These are phyloP conservation scores for Fusarium clavum DNA, from an alignment of 2,329 filamentous ascomycete genomes.

Conservation along the genomic window DNA sequence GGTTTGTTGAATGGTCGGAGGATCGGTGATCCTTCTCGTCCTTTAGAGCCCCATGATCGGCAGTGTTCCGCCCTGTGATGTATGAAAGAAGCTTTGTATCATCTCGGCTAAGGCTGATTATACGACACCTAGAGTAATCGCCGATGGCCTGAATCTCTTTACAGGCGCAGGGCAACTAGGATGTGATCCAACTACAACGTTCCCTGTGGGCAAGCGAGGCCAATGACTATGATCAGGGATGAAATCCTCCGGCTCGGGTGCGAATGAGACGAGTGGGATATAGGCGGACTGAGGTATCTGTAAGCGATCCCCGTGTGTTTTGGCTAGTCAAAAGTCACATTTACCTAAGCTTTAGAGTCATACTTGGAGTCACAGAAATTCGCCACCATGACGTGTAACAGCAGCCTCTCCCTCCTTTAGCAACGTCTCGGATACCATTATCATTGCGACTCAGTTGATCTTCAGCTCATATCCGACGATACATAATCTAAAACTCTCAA, in stretches of 20 bases:
- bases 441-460: too few species aligned
- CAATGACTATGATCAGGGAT: not conserved
- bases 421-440: too few species aligned
- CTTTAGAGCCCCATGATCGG: not conserved
- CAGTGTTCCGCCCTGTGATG: not conserved
- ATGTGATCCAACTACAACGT: too few species aligned
- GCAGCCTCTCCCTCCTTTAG: accelerated
- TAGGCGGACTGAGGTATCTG: not conserved
- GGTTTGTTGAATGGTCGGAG: not conserved
- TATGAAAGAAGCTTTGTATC: not conserved
- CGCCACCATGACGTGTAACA: not conserved
- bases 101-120: not conserved
- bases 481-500: accelerated
- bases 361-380: not conserved
- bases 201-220: too few species aligned
- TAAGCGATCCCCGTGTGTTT: accelerated
- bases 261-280: accelerated
- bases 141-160: not conserved
- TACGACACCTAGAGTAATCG: not conserved
- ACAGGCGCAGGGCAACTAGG: not conserved
- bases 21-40: not conserved
- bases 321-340: accelerated
- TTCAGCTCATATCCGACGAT: not conserved
- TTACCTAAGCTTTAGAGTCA: not conserved
- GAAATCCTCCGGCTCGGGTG: not conserved